Percentiles rank a stretch among this genome's conserved stretches.
phyloP scores from a whole-genome alignment of 2,329 filamentous ascomycete genomes.

The Penicillium sp. region DNA sequence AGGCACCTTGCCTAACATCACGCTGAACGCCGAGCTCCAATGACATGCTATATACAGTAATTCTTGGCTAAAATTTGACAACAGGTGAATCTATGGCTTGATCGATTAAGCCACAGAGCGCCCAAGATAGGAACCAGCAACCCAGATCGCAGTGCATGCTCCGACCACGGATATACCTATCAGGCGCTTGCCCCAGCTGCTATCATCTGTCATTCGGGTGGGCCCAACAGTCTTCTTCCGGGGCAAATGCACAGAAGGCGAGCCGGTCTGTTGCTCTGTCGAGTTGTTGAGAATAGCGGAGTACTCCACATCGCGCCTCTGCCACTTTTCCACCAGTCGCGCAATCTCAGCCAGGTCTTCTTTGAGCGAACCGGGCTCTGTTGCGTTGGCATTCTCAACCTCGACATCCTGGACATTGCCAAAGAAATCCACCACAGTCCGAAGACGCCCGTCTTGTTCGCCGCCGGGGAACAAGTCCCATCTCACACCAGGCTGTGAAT shows the following conservation, averaged over 20 bases:
- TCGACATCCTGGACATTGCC: constrained; percentile 98
- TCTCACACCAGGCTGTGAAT: constrained; percentile 84
- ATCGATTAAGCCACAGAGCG: constrained; percentile 12
- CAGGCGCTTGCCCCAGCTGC: constrained; percentile 60
- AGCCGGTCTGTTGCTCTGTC: constrained; percentile 14
- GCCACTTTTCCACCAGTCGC: constrained; percentile 56
- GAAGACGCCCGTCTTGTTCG: constrained; percentile 70
- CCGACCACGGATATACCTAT: constrained; percentile 37
- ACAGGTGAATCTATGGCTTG: neutral
- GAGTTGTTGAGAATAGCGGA: constrained; percentile 27
- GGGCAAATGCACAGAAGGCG: constrained; percentile 19
- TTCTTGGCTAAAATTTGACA: neutral
- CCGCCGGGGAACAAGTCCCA: constrained; percentile 95
- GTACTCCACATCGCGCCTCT: constrained; percentile 37
- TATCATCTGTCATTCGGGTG: constrained; percentile 63
- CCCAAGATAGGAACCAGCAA: constrained; percentile 37
- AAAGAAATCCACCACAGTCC: constrained; percentile 93
- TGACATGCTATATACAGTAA: constrained; percentile 11
- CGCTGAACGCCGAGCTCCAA: constrained; percentile 13
- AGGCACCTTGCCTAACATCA: neutral
- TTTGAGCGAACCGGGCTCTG: constrained; percentile 53
- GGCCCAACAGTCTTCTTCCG: constrained; percentile 46
- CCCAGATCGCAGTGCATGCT: constrained; percentile 37
- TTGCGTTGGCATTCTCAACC: constrained; percentile 63
- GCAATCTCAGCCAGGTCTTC: constrained; percentile 77